Conservation (phyloP, 345 rosid species). For the Salix exigua region DNA sequence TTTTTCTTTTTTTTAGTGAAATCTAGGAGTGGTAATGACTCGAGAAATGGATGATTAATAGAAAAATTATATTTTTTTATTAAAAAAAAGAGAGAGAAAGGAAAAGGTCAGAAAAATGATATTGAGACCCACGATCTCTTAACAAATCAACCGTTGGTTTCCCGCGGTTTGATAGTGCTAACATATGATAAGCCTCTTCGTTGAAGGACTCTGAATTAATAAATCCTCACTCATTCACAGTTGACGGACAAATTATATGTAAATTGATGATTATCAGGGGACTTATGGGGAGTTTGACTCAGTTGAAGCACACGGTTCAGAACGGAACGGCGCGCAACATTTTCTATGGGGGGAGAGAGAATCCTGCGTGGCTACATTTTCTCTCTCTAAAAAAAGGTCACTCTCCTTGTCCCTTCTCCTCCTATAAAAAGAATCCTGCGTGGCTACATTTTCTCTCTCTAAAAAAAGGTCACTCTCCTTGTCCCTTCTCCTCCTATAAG, state of each 20-base stretch:
- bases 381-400: background rate
- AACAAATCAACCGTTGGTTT: background rate
- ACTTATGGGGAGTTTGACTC: no score
- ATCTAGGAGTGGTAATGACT: background rate
- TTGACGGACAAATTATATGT: background rate
- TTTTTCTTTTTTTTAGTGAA: background rate
- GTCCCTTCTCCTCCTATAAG: background rate
- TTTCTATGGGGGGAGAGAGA: background rate
- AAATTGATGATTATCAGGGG: no score
- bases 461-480: background rate
- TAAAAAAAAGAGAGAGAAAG: no score
- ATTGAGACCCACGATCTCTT: background rate
- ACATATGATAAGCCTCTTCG: background rate
- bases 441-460: slow-evolving; percentile 1
- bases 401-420: no score
- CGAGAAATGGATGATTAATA: background rate
- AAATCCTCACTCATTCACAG: background rate
- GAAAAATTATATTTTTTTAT: background rate
- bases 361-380: slow-evolving; percentile 4
- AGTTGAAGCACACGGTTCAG: no score
- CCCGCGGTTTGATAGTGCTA: background rate
- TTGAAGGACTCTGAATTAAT: background rate
- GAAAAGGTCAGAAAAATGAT: no score
- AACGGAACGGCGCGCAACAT: slow-evolving; percentile 14
- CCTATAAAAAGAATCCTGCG: slow-evolving; percentile 1